Percentiles rank a stretch among this genome's conserved stretches.
Evolutionary conservation across 2,329 filamentous ascomycete genomes (phyloP).

Genomic region (Nigrograna mackinnonii): DNA sequence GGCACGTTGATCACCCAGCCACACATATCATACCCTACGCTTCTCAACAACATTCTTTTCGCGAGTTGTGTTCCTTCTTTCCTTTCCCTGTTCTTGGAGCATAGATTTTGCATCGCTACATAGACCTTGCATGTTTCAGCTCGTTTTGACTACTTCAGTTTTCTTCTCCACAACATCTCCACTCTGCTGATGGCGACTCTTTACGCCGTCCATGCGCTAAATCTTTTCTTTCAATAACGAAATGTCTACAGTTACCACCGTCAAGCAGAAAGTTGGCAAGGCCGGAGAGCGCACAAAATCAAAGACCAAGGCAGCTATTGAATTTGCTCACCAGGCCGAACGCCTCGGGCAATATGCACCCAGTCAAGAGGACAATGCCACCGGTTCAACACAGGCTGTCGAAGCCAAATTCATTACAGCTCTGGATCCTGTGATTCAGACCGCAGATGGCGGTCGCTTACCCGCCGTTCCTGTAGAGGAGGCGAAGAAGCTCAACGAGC

Average conservation of each 20-base stretch:
- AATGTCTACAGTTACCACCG: slow-evolving; percentile 26
- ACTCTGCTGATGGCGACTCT: background rate
- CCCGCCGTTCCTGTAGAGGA: slow-evolving; percentile 72
- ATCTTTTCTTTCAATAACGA: background rate
- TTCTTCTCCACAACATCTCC: background rate
- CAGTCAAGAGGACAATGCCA: slow-evolving; percentile 44
- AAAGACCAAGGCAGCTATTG: slow-evolving; percentile 49
- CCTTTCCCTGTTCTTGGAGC: too few relatives aligned
- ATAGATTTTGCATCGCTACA: too few relatives aligned
- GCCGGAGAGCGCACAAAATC: slow-evolving; percentile 22
- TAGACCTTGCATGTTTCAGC: too few relatives aligned
- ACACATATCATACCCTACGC: slow-evolving; percentile 9
- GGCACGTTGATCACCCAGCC: slow-evolving; percentile 16
- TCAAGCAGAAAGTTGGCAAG: slow-evolving; percentile 22
- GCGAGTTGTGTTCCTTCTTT: slow-evolving; percentile 1
- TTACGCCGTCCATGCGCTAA: background rate
- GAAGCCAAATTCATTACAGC: slow-evolving; percentile 67
- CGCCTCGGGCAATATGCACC: slow-evolving; percentile 46
- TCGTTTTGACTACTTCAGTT: too few relatives aligned
- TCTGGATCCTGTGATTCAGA: slow-evolving; percentile 72
- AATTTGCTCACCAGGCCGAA: slow-evolving; percentile 65
- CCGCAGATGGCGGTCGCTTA: slow-evolving; percentile 66
- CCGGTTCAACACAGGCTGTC: slow-evolving; percentile 58
- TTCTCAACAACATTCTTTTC: background rate
- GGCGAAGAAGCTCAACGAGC: slow-evolving; percentile 69